Conservation (phyloP, 2,329 filamentous ascomycete genomes). For the Malbranchea zuffiana region DNA sequence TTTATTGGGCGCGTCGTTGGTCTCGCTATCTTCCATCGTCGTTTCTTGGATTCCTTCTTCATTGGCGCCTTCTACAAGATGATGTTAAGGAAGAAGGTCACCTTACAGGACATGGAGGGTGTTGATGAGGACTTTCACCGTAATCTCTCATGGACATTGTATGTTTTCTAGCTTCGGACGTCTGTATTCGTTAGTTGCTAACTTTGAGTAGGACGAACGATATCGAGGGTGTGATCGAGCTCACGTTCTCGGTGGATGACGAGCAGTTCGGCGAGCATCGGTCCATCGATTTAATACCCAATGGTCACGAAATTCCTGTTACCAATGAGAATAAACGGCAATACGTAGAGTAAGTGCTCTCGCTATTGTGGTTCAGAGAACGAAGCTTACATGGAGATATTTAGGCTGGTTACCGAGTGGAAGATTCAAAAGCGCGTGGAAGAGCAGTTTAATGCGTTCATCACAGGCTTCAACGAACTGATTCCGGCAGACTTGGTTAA, state of each 20-base stretch:
- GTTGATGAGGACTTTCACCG: constrained; percentile 97
- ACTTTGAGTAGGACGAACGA: constrained; percentile 61
- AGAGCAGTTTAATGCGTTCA: constrained; percentile 97
- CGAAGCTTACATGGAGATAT: constrained; percentile 1
- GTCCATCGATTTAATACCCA: constrained; percentile 85
- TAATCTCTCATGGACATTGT: constrained; percentile 90
- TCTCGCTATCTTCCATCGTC: constrained; percentile 91
- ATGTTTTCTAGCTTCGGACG: constrained; percentile 21
- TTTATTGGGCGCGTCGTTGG: constrained; percentile 97
- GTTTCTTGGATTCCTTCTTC: constrained; percentile 97
- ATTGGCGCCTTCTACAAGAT: constrained; percentile 99
- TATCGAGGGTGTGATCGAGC: constrained; percentile 85
- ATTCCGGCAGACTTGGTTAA: constrained; percentile 95
- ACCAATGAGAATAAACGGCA: constrained; percentile 99
- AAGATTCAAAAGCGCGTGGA: constrained; percentile 97
- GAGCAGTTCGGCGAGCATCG: constrained; percentile 92
- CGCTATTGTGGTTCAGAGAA: not conserved
- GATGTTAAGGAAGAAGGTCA: constrained; percentile 87
- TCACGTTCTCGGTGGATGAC: constrained; percentile 94
- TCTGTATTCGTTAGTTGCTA: constrained; percentile 12
- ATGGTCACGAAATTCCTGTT: constrained; percentile 83
- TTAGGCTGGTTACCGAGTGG: constrained; percentile 89
- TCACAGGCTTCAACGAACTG: constrained; percentile 92
- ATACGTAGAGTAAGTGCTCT: constrained; percentile 70
- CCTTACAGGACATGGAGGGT: constrained; percentile 93